These are phyloP conservation scores for Waltergamsia citrina DNA, from an alignment of 2,329 filamentous ascomycete genomes.

Conservation along the genomic window DNA sequence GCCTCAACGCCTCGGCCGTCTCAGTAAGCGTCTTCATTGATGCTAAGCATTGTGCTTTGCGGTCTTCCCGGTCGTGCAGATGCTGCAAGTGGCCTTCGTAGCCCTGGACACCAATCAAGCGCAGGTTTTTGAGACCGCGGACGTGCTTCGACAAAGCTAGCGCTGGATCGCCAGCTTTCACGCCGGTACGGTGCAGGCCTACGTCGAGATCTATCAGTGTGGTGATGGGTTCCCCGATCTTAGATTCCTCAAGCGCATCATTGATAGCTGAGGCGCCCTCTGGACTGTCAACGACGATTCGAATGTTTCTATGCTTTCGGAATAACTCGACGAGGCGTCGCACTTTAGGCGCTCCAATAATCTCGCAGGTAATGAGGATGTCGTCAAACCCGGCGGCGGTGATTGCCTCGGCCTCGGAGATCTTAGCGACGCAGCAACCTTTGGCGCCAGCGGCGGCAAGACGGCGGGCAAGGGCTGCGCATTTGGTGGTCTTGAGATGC, in stretches of 20 bases:
- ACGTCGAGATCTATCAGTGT: conserved; percentile 40
- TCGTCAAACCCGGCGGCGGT: conserved; percentile 34
- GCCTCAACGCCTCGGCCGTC: conserved; percentile 30
- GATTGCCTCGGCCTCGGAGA: conserved; percentile 34
- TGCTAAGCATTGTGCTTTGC: conserved; percentile 29
- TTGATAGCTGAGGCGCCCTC: conserved; percentile 34
- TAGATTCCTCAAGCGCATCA: conserved; percentile 23
- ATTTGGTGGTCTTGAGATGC: conserved; percentile 45
- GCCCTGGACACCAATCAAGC: conserved; percentile 38
- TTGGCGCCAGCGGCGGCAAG: conserved; percentile 35
- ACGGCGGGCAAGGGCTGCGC: conserved; percentile 29
- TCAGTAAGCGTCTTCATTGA: conserved; percentile 32
- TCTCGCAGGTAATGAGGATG: conserved; percentile 40
- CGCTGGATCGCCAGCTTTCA: conserved; percentile 29
- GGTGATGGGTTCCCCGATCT: conserved; percentile 23
- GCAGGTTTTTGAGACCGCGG: conserved; percentile 22
- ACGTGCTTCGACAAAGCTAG: conserved; percentile 28
- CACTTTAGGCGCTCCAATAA: conserved; percentile 36
- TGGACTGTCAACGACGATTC: conserved; percentile 38
- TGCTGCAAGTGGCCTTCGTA: conserved; percentile 46
- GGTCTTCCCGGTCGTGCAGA: conserved; percentile 30
- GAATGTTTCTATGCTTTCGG: conserved; percentile 22
- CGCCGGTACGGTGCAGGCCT: conserved; percentile 38
- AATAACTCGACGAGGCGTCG: conserved; percentile 32
- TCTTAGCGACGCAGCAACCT: conserved; percentile 41